Evolutionary conservation across 176 grass and related monocot species (phyloP).

Genomic region (Neostapfia colusana): DNA sequence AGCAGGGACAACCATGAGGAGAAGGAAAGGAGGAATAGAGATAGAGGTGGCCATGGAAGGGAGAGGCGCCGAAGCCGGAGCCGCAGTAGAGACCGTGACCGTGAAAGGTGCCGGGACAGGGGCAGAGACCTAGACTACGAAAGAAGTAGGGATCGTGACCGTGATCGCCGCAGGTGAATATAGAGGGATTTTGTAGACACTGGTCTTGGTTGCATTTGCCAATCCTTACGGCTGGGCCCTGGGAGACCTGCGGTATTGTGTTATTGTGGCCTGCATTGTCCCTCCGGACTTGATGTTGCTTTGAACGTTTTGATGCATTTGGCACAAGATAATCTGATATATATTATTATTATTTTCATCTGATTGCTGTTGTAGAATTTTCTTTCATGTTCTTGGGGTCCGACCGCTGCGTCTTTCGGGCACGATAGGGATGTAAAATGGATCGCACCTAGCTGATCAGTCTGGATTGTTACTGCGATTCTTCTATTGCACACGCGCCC

Average conservation of each 20-base stretch:
- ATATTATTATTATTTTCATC: background rate
- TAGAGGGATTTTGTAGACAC: background rate
- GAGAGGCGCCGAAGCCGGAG: conserved; percentile 55
- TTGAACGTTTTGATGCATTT: background rate
- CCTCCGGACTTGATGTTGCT: background rate
- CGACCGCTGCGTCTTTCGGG: too few relatives aligned
- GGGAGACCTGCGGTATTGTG: background rate
- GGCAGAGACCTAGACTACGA: conserved; percentile 49
- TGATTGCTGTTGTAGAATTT: background rate
- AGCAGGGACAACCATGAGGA: conserved; percentile 49
- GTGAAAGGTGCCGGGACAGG: conserved; percentile 56
- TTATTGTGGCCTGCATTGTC: background rate
- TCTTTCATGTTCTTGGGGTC: too few relatives aligned
- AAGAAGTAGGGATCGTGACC: conserved; percentile 49
- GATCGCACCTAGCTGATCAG: too few relatives aligned
- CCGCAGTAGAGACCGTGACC: conserved; percentile 54
- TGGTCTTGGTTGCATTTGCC: background rate
- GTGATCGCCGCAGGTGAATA: conserved; percentile 40
- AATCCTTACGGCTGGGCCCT: conserved; percentile 5
- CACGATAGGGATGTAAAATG: too few relatives aligned
- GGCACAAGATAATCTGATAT: background rate
- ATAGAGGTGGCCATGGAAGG: conserved; percentile 54
- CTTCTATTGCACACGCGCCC: too few relatives aligned
- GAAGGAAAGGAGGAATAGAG: conserved; percentile 49
- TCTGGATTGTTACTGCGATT: too few relatives aligned